Conservation (phyloP, 768 basidiomycete genomes). For the Mycena leptocephala region DNA sequence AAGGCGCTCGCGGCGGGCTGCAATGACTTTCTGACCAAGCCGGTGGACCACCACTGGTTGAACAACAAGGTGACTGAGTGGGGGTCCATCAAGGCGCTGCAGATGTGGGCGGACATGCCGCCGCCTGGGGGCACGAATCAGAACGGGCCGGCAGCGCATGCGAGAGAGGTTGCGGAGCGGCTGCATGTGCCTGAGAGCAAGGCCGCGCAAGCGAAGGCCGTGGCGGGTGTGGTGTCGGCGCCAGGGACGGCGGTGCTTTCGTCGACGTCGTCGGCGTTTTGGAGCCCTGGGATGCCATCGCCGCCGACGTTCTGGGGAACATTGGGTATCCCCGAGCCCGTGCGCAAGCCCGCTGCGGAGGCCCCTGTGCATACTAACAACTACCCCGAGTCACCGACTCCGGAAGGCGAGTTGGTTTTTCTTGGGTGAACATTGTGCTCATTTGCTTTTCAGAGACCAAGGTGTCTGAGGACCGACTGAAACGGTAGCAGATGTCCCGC, state of each 20-base stretch:
- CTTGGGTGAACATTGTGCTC: background rate
- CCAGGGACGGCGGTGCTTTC: conserved; percentile 16
- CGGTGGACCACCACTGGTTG: conserved; percentile 95
- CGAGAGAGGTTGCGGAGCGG: conserved; percentile 62
- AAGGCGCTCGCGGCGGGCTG: conserved; percentile 98
- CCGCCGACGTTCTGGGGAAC: conserved; percentile 32
- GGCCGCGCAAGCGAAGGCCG: conserved; percentile 38
- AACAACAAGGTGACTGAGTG: conserved; percentile 99
- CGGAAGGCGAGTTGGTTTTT: conserved; percentile 25
- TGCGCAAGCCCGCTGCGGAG: background rate
- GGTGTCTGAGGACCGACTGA: conserved; percentile 3
- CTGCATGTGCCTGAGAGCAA: conserved; percentile 57
- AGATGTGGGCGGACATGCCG: conserved; percentile 92
- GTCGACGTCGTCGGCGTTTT: conserved; percentile 29
- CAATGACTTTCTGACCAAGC: conserved; percentile 99
- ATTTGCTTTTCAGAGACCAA: conserved; percentile 14
- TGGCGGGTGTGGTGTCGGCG: background rate
- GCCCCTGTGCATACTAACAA: background rate
- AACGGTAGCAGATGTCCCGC: conserved; percentile 4
- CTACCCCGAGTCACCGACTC: conserved; percentile 25
- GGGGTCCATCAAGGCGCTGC: conserved; percentile 96
- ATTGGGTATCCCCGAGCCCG: conserved; percentile 27
- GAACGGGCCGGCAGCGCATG: conserved; percentile 57
- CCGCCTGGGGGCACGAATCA: conserved; percentile 70
- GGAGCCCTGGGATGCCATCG: conserved; percentile 29